Evolutionary conservation across 2,329 filamentous ascomycete genomes (phyloP).

Genomic region (Emericellopsis cladophorae): DNA sequence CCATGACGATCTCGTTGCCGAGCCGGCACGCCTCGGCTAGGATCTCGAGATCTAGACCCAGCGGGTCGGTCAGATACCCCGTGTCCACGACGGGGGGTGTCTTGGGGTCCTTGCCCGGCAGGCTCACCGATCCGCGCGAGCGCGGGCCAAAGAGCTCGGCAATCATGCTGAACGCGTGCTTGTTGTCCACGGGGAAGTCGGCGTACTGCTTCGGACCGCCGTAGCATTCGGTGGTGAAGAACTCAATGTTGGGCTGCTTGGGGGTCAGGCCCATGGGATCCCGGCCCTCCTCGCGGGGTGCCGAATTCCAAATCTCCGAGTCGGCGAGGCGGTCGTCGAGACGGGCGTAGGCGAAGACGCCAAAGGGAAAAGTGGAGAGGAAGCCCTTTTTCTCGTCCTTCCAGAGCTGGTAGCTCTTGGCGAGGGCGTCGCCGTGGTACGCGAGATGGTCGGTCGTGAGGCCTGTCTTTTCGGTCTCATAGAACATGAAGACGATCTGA

Average conservation of each 20-base stretch:
- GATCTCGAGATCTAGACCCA: conserved; percentile 35
- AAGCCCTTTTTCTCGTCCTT: conserved; percentile 44
- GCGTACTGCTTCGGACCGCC: conserved; percentile 45
- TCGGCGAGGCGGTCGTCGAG: conserved; percentile 45
- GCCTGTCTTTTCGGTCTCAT: conserved; percentile 37
- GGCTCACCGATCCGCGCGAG: conserved; percentile 40
- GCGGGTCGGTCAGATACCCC: conserved; percentile 40
- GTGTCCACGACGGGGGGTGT: conserved; percentile 45
- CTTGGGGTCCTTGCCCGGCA: conserved; percentile 32
- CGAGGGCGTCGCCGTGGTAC: conserved; percentile 38
- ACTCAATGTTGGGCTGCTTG: conserved; percentile 46
- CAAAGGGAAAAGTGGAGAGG: conserved; percentile 50
- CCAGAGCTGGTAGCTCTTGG: conserved; percentile 34
- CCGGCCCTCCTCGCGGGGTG: conserved; percentile 32
- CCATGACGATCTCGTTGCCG: conserved; percentile 20
- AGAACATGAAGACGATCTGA: conserved; percentile 45
- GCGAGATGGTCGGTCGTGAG: conserved; percentile 41
- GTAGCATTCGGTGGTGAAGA: conserved; percentile 51
- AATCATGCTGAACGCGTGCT: conserved; percentile 45
- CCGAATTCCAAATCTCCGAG: conserved; percentile 39
- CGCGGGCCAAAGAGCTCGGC: conserved; percentile 43
- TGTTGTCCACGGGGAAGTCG: conserved; percentile 36
- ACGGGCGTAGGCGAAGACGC: conserved; percentile 48
- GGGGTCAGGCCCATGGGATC: conserved; percentile 50
- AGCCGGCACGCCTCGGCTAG: conserved; percentile 31